Evolutionary conservation across 805 yeast species (phyloP).

Genomic region (Sugiyamaella americana): DNA sequence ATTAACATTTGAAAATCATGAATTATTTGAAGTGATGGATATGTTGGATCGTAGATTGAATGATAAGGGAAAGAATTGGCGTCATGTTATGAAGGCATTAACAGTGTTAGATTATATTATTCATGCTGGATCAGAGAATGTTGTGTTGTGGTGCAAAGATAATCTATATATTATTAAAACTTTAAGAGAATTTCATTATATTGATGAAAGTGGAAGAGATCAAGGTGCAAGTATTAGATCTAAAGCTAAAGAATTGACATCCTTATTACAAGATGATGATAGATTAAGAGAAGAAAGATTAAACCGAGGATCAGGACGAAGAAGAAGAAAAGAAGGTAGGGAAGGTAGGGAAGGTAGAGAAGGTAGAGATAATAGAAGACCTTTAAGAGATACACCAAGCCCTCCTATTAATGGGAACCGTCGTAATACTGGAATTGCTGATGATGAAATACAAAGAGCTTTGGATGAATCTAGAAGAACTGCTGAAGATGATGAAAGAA

Average conservation of each 20-base stretch:
- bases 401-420: conserved; percentile 11
- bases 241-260: conserved; percentile 81
- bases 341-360: too few relatives aligned
- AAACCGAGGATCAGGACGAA: conserved; percentile 26
- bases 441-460: conserved; percentile 70
- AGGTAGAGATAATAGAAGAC: conserved; percentile 19
- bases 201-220: conserved; percentile 71
- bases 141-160: conserved; percentile 87
- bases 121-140: conserved; percentile 78
- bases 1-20: conserved; percentile 62
- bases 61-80: conserved; percentile 96
- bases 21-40: conserved; percentile 85
- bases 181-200: conserved; percentile 78
- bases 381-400: conserved; percentile 7
- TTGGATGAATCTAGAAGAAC: conserved; percentile 72
- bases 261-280: conserved; percentile 76
- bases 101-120: conserved; percentile 85
- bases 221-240: conserved; percentile 85
- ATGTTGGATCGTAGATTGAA: conserved; percentile 87
- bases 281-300: conserved; percentile 66
- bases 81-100: conserved; percentile 88
- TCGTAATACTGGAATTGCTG: conserved; percentile 5
- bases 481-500: conserved; percentile 70
- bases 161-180: conserved; percentile 85
- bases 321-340: conserved; percentile 16